Conservation (phyloP, 2,329 filamentous ascomycete genomes). For the Bipolaris victoriae region DNA sequence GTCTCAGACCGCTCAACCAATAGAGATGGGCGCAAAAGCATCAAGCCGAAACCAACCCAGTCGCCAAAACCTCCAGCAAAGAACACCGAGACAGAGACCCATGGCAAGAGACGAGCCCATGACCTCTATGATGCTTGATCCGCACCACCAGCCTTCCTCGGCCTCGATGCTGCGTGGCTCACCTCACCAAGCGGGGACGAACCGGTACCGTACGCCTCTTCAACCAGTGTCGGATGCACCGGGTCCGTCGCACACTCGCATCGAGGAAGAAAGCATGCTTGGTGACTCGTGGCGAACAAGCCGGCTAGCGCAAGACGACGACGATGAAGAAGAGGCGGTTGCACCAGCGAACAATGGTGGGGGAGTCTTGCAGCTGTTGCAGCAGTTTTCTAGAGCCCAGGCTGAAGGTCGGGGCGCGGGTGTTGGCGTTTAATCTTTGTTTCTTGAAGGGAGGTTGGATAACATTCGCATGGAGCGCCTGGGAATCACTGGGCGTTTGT, state of each 20-base stretch:
- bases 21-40: constrained; percentile 46
- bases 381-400: constrained; percentile 70
- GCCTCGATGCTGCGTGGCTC: constrained; percentile 53
- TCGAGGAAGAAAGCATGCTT: constrained; percentile 64
- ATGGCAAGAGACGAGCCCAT: constrained; percentile 62
- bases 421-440: constrained; percentile 35
- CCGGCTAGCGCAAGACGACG: constrained; percentile 52
- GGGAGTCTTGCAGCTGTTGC: constrained; percentile 69
- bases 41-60: constrained; percentile 35
- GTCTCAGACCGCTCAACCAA: constrained; percentile 58
- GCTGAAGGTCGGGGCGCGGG: constrained; percentile 54
- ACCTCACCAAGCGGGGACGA: constrained; percentile 55
- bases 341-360: constrained; percentile 51
- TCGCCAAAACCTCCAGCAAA: constrained; percentile 32
- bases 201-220: constrained; percentile 49
- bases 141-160: constrained; percentile 72
- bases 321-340: constrained; percentile 54
- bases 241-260: constrained; percentile 30
- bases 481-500: constrained; percentile 7
- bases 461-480: constrained; percentile 7
- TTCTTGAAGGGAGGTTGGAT: background rate
- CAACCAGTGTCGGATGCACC: constrained; percentile 28
- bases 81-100: constrained; percentile 31
- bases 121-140: constrained; percentile 75
- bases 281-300: constrained; percentile 63